Conservation (phyloP, 768 basidiomycete genomes). For the Pisolithus marmoratus region DNA sequence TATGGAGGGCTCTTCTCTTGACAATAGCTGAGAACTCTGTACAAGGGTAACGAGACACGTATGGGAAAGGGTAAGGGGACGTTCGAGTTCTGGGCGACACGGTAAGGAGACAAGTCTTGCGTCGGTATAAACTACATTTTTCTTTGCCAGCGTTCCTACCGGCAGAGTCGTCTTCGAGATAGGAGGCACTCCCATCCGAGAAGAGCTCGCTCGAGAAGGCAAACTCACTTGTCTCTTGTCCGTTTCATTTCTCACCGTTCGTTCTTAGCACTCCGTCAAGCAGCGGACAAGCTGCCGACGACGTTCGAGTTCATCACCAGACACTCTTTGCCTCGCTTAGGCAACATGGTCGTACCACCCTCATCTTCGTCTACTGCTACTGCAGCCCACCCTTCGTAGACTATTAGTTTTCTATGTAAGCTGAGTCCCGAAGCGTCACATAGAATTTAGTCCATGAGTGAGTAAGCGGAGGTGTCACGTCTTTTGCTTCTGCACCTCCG, state of each 20-base stretch:
- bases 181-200: conserved; percentile 82
- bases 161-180: conserved; percentile 94
- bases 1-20: no score
- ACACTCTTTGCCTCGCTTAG: conserved; percentile 65
- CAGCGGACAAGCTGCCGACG: conserved; percentile 82
- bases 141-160: conserved; percentile 61
- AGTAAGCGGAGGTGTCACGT: no score
- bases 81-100: conserved; percentile 95
- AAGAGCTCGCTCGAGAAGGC: conserved; percentile 93
- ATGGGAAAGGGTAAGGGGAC: conserved; percentile 99
- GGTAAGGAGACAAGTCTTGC: conserved; percentile 36
- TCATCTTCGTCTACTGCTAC: not conserved
- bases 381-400: not conserved
- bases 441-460: no score
- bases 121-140: not conserved
- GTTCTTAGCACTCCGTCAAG: conserved; percentile 72
- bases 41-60: conserved; percentile 92
- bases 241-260: not conserved
- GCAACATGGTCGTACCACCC: conserved; percentile 54
- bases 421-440: no score
- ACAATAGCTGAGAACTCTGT: conserved; percentile 4
- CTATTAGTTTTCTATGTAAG: no score
- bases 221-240: conserved; percentile 12
- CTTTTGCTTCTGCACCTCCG: no score
- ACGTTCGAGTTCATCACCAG: conserved; percentile 81